A percentile compares a stretch with the other conserved stretches of the same genome.
These are phyloP conservation scores for Tulasnella sp. DNA, from an alignment of 768 basidiomycete species.

Conservation along the genomic window DNA sequence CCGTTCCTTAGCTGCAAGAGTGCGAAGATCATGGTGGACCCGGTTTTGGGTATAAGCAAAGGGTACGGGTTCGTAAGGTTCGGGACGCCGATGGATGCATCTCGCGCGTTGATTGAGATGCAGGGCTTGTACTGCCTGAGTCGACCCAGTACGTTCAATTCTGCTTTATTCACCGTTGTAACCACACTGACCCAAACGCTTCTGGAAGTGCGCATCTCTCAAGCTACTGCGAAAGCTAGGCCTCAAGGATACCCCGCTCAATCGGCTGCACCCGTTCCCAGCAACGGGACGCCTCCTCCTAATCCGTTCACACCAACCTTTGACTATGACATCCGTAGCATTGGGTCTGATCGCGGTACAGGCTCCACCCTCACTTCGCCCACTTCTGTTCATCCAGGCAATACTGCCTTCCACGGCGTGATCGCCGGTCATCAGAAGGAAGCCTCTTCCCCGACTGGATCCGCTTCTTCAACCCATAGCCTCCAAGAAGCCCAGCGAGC, in stretches of 20 bases:
- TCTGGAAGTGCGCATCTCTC: slow-evolving; percentile 79
- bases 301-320: neutral
- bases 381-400: neutral
- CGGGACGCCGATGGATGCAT: slow-evolving; percentile 82
- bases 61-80: slow-evolving; percentile 95
- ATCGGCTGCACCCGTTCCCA: neutral
- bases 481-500: neutral
- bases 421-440: neutral
- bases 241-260: neutral
- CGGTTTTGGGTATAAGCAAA: slow-evolving; percentile 79
- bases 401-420: neutral
- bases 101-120: slow-evolving; percentile 87
- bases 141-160: slow-evolving; percentile 64
- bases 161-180: neutral
- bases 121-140: slow-evolving; percentile 86
- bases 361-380: slow-evolving; percentile 1
- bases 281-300: neutral
- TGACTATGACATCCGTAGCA: neutral
- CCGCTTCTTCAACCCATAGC: neutral
- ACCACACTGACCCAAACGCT: neutral
- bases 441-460: neutral
- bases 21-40: slow-evolving; percentile 93
- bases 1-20: slow-evolving; percentile 91
- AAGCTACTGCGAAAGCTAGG: slow-evolving; percentile 84
- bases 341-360: neutral